Base-by-base conservation (phyloP, 371 early-diverging fungal species). In the Mucor circinelloides region DNA sequence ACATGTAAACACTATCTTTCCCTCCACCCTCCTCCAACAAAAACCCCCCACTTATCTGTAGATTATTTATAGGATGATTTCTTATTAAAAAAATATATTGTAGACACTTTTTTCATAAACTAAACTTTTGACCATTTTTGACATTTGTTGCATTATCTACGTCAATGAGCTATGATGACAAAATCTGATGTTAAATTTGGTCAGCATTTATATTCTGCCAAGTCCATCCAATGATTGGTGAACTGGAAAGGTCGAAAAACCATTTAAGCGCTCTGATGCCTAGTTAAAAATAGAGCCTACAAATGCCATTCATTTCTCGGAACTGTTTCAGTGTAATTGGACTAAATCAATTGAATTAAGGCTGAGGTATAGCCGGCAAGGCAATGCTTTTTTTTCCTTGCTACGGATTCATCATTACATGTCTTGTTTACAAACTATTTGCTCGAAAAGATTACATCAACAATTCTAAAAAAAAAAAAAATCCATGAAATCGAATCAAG, bases 51-150 rank as follows among this genome's bases (percentile, higher is more conserved):
- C 50, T 25, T 36, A 50, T 50, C 59, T 69, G 69, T 69, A 69
- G 69, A 69, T 69, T 69, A 69, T 69, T 58, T 64, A 69, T 69
- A 69, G 64, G 58, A 68, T 42, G 32, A n/a, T 58, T 64, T 60
- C 38, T 19, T 64, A 50, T 54, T 64, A 40, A 69, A 63, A 64
- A 69, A 63, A 55, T 31, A 63, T 40, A 69, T 46, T 64, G 59
- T 69, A 69, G 64, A 69, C 69, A 69, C 30, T 64, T 55, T 48
- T 48, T 50, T 13, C 10, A 58, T 7, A 55, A 55, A 50, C 21
- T 50, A 50, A 50, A 12, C n/a, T 25, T 48, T 50, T 50, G n/a
- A 12, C 25, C 21, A 3, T 58, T 58, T 58, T 25, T 40, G 17
- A 50, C 44, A 44, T 44, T 10, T 21, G 23, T 21, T 44, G 44